A percentile compares a stretch with the other conserved stretches of the same genome.
These are phyloP conservation scores for Nakazawaea ernobii DNA, from an alignment of 805 yeast species.

Conservation along the genomic window DNA sequence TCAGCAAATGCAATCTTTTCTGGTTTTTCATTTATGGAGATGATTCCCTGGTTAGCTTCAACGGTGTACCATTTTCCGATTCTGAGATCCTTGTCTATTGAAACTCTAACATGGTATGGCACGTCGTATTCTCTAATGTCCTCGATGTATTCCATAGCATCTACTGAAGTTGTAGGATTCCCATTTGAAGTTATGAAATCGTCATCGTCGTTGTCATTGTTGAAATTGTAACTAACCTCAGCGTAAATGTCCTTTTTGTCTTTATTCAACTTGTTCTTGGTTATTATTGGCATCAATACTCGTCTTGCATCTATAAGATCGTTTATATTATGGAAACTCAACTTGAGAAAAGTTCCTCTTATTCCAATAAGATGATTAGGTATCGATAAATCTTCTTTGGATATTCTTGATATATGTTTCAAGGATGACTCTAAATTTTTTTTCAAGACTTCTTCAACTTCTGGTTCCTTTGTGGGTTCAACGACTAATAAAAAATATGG, in stretches of 20 bases:
- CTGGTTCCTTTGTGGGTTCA: slow-evolving; percentile 55
- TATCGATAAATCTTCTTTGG: slow-evolving; percentile 73
- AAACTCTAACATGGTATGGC: slow-evolving; percentile 92
- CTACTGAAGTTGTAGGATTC: slow-evolving; percentile 25
- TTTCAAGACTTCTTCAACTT: slow-evolving; percentile 80
- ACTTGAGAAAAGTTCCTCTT: slow-evolving; percentile 54
- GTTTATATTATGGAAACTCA: slow-evolving; percentile 67
- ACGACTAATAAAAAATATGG: slow-evolving; percentile 81
- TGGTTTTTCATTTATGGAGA: slow-evolving; percentile 50
- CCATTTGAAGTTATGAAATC: slow-evolving; percentile 16
- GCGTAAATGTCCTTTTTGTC: slow-evolving; percentile 66
- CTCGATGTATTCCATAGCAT: slow-evolving; percentile 60
- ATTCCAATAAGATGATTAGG: slow-evolving; percentile 87
- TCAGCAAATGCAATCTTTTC: slow-evolving; percentile 93
- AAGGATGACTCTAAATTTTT: slow-evolving; percentile 59
- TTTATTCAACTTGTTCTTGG: slow-evolving; percentile 55
- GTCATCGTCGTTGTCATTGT: slow-evolving; percentile 25
- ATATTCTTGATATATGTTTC: slow-evolving; percentile 47
- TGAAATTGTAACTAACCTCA: slow-evolving; percentile 40
- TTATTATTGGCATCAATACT: slow-evolving; percentile 60
- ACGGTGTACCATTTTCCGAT: slow-evolving; percentile 97
- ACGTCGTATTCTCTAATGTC: slow-evolving; percentile 94
- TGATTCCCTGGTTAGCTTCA: slow-evolving; percentile 51
- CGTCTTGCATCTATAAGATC: slow-evolving; percentile 76
- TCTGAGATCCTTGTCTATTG: slow-evolving; percentile 82